Evolutionary conservation across 495 filamentous ascomycete genomes (phyloP).

Genomic region (Penicillium salamii): DNA sequence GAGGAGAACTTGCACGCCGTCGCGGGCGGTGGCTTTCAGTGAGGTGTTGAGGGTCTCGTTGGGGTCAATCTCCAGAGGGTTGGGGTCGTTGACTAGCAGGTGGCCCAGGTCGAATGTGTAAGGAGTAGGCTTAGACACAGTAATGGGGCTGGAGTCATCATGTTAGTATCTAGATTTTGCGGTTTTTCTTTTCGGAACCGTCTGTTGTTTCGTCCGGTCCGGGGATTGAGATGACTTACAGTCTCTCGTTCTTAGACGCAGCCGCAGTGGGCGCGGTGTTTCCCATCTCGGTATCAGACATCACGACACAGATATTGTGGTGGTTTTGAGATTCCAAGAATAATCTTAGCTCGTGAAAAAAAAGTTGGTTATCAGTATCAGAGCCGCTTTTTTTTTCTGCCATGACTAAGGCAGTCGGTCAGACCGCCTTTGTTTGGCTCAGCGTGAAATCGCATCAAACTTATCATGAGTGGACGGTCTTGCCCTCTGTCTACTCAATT

Average conservation of each 20-base stretch:
- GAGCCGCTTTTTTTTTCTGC: slow-evolving; percentile 29
- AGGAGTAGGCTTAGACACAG: slow-evolving; percentile 76
- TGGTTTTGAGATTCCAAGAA: slow-evolving; percentile 1
- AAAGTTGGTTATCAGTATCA: slow-evolving; percentile 25
- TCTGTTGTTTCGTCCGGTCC: not conserved
- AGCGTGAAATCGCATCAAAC: slow-evolving; percentile 32
- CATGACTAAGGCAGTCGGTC: slow-evolving; percentile 20
- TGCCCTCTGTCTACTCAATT: slow-evolving; percentile 9
- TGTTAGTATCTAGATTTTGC: slow-evolving; percentile 11
- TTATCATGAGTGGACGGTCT: slow-evolving; percentile 24
- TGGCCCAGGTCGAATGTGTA: slow-evolving; percentile 92
- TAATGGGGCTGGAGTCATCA: slow-evolving; percentile 46
- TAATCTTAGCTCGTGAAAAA: slow-evolving; percentile 16
- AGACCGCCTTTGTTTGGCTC: slow-evolving; percentile 24
- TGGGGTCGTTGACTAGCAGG: slow-evolving; percentile 76
- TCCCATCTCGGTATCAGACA: slow-evolving; percentile 32
- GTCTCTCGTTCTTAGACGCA: slow-evolving; percentile 37
- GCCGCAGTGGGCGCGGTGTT: slow-evolving; percentile 20
- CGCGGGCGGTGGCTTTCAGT: slow-evolving; percentile 70
- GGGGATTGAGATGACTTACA: slow-evolving; percentile 29
- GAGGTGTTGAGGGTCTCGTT: slow-evolving; percentile 38
- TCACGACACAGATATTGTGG: slow-evolving; percentile 10
- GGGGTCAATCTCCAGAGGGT: slow-evolving; percentile 59
- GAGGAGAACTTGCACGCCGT: slow-evolving; percentile 83
- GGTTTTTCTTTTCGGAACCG: not conserved